Evolutionary conservation across 2,329 filamentous ascomycete species (phyloP).

Genomic region (Fusarium udum): DNA sequence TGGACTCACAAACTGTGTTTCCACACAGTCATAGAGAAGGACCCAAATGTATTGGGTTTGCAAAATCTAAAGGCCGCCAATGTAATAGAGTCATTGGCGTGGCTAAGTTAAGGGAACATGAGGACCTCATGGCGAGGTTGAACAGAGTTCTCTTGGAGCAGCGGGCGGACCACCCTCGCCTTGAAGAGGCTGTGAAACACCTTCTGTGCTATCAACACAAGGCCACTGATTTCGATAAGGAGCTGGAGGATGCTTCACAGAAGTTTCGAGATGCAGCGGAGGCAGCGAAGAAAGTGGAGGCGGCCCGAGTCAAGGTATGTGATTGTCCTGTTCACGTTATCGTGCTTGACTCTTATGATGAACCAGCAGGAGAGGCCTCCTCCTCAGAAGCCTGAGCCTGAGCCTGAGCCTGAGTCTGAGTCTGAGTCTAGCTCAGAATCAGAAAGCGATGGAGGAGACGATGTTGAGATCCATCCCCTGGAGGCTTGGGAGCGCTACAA

Average conservation of each 20-base stretch:
- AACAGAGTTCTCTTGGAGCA: neutral
- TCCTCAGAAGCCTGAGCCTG: neutral
- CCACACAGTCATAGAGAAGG: neutral
- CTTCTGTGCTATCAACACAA: neutral
- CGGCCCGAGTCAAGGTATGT: neutral
- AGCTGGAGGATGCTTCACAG: neutral
- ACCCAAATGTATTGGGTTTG: neutral
- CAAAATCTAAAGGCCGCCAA: neutral
- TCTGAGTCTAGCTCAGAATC: neutral
- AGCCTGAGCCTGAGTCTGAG: neutral
- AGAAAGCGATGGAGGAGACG: neutral
- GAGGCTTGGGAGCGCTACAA: neutral
- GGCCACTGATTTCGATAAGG: neutral
- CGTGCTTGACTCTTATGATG: neutral
- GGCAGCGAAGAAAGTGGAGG: neutral
- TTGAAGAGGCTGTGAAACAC: neutral
- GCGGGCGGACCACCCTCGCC: neutral
- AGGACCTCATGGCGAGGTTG: neutral
- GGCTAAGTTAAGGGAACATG: neutral
- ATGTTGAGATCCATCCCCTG: neutral
- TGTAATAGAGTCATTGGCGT: neutral
- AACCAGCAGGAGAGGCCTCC: neutral
- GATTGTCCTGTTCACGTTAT: neutral
- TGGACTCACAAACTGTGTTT: slow-evolving; percentile 1
- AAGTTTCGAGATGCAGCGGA: neutral